These are phyloP conservation scores for Aspergillus uvarum DNA, from an alignment of 2,329 filamentous ascomycete species.

Conservation along the genomic window DNA sequence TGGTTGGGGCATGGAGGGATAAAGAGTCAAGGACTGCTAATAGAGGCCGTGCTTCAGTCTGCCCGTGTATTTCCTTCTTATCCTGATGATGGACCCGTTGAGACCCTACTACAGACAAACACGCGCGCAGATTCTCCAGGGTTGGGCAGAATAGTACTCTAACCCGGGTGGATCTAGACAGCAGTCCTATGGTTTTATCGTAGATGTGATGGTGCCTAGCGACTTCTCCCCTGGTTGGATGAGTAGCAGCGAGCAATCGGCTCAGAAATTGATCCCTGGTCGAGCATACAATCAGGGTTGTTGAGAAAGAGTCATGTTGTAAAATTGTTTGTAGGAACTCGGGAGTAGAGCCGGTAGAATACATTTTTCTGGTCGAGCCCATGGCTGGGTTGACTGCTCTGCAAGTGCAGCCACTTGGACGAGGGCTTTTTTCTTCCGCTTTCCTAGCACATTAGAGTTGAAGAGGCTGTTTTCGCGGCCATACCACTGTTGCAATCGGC, in stretches of 20 bases:
- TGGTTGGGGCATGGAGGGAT: slow-evolving; percentile 43
- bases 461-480: neutral
- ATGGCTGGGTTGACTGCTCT: slow-evolving; percentile 15
- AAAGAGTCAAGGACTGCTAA: slow-evolving; percentile 44
- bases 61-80: neutral
- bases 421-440: neutral
- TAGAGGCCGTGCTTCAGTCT: slow-evolving; percentile 20
- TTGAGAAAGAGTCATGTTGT: slow-evolving; percentile 55
- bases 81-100: slow-evolving; percentile 1
- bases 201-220: slow-evolving; percentile 49
- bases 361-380: slow-evolving; percentile 25
- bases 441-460: neutral
- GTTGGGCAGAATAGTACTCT: slow-evolving; percentile 72
- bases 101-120: slow-evolving; percentile 58
- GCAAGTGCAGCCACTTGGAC: neutral
- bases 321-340: slow-evolving; percentile 65
- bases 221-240: slow-evolving; percentile 20
- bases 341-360: slow-evolving; percentile 53
- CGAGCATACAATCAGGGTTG: slow-evolving; percentile 70
- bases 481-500: neutral
- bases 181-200: slow-evolving; percentile 65
- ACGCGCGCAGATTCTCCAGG: slow-evolving; percentile 74
- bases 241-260: slow-evolving; percentile 55
- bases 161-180: slow-evolving; percentile 68
- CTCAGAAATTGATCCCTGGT: slow-evolving; percentile 64